These are phyloP conservation scores for Elsinoe perseae DNA, from an alignment of 2,329 filamentous ascomycete species.

Conservation along the genomic window DNA sequence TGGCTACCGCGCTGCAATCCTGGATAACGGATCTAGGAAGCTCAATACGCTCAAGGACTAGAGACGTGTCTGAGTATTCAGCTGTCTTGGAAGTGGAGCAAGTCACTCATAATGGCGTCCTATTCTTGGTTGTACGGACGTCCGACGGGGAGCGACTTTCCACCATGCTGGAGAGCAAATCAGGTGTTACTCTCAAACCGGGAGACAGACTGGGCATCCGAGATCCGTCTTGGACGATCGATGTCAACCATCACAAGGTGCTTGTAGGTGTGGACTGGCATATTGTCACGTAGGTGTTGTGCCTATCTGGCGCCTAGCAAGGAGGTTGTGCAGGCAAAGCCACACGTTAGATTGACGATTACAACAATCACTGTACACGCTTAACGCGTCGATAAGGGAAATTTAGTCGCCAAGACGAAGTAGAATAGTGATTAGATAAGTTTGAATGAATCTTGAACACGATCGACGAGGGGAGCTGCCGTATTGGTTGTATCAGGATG, in stretches of 20 bases:
- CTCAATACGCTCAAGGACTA: not conserved
- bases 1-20: constrained; percentile 42
- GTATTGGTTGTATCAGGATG: constrained; percentile 57
- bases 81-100: constrained; percentile 18
- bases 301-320: not conserved
- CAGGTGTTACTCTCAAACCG: constrained; percentile 22
- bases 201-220: constrained; percentile 31
- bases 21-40: constrained; percentile 44
- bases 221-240: constrained; percentile 37
- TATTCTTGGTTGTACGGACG: constrained; percentile 19
- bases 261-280: constrained; percentile 39
- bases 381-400: not conserved
- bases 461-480: constrained; percentile 83
- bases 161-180: constrained; percentile 21
- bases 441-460: not conserved
- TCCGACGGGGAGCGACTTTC: constrained; percentile 17
- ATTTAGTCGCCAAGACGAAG: not conserved
- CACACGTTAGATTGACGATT: constrained; percentile 1
- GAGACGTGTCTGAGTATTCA: not conserved
- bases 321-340: constrained; percentile 1
- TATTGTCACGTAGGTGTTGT: constrained; percentile 9
- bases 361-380: not conserved
- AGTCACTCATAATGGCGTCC: constrained; percentile 8
- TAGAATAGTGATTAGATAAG: not conserved
- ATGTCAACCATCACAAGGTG: constrained; percentile 31